A percentile compares a stretch with the other conserved stretches of the same genome.
Conservation (phyloP, 345 rosid genomes). For the Pistacia integerrima region DNA sequence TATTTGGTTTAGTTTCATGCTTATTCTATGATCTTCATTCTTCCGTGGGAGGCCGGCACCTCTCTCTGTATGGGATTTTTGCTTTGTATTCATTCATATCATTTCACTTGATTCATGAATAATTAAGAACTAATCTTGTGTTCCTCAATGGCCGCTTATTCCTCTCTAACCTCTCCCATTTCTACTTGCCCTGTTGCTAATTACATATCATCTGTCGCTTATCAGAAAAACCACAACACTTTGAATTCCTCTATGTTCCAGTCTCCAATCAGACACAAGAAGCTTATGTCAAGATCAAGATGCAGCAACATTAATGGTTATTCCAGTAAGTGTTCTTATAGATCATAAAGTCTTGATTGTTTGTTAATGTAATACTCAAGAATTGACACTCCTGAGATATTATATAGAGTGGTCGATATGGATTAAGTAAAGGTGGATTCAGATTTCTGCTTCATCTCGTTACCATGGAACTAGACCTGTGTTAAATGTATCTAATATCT, state of each 20-base stretch:
- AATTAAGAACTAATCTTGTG: constrained; percentile 13
- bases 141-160: constrained; percentile 13
- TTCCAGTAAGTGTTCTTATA: neutral
- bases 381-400: too few species aligned
- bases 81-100: neutral
- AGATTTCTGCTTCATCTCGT: too few species aligned
- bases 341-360: too few species aligned
- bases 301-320: constrained; percentile 10
- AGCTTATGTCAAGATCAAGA: constrained; percentile 24
- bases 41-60: neutral
- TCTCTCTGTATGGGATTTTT: neutral
- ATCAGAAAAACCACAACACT: constrained; percentile 20
- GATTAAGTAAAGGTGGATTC: too few species aligned
- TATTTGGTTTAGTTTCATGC: neutral
- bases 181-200: constrained; percentile 50
- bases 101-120: neutral
- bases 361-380: too few species aligned
- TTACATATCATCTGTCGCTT: constrained; percentile 44
- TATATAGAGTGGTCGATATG: too few species aligned
- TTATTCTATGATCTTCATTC: neutral
- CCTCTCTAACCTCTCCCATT: constrained; percentile 37
- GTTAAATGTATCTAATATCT: too few species aligned
- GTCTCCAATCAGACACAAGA: constrained; percentile 22
- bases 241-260: constrained; percentile 13
- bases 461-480: too few species aligned